These are phyloP conservation scores for Spirogloea muscicola DNA, from an alignment of 139 green algal genomes.

Conservation along the genomic window DNA sequence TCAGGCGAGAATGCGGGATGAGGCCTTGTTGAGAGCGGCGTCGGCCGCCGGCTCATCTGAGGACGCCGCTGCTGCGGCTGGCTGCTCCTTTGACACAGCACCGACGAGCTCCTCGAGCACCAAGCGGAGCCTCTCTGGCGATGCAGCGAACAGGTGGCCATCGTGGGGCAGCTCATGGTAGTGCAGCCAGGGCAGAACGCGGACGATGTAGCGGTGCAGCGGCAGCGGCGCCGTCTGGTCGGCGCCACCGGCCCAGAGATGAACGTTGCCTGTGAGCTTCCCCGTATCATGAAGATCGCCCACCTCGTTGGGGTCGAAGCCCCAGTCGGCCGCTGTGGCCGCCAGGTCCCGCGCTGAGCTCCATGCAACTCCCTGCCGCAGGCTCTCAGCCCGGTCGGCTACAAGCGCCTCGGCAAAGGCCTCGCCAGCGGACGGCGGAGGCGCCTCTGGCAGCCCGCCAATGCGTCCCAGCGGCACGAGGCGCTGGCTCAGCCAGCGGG, in stretches of 20 bases:
- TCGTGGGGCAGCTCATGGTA: conserved; percentile 6
- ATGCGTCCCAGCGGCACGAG: too few species aligned
- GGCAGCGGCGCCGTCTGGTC: conserved; percentile 4
- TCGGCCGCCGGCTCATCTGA: too few species aligned
- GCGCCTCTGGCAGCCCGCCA: too few species aligned
- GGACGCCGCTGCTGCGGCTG: too few species aligned
- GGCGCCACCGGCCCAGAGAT: conserved; percentile 3
- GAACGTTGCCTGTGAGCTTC: not conserved
- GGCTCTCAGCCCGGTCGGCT: not conserved
- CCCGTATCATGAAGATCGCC: conserved; percentile 5
- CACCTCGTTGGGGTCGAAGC: not conserved
- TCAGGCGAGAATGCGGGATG: too few species aligned
- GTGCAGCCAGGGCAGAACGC: not conserved
- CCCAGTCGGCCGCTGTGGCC: not conserved
- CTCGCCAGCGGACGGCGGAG: too few species aligned
- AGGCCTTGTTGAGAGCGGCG: too few species aligned
- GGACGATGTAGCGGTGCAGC: not conserved
- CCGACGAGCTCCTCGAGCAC: conserved; percentile 12
- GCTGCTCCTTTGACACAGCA: not conserved
- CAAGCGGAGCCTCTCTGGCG: not conserved
- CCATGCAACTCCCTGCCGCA: not conserved
- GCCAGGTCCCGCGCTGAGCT: not conserved
- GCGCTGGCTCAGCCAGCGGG: conserved; percentile 2
- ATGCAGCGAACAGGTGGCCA: conserved; percentile 9
- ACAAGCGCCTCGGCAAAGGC: too few species aligned